These are phyloP conservation scores for Stylosanthes scabra DNA, from an alignment of 331 rosid species.

Conservation along the genomic window DNA sequence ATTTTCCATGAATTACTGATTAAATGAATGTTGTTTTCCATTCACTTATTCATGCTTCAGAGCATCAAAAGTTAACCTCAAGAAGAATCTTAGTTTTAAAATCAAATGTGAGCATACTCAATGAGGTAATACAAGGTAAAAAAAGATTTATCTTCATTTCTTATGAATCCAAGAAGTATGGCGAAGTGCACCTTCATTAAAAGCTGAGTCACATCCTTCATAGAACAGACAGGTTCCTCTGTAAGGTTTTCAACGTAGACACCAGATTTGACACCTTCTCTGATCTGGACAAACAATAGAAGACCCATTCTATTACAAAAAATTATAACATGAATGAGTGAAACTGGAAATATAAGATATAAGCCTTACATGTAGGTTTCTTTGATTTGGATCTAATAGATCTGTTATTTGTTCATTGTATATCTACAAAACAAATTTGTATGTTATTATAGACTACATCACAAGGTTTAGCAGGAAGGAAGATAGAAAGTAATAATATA, in stretches of 20 bases:
- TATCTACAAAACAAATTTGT: conserved; percentile 61
- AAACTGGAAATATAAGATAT: not conserved
- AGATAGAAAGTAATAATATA: conserved; percentile 31
- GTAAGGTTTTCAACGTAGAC: conserved; percentile 91
- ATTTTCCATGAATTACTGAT: conserved; percentile 11
- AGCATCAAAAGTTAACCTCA: conserved; percentile 15
- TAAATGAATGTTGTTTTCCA: conserved; percentile 3
- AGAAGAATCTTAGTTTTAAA: not conserved
- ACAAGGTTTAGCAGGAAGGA: conserved; percentile 29
- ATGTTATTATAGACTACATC: conserved; percentile 38
- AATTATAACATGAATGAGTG: conserved; percentile 7
- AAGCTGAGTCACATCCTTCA: conserved; percentile 72
- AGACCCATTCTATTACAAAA: conserved; percentile 31
- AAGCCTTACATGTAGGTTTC: conserved; percentile 79
- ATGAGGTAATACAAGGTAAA: conserved; percentile 12
- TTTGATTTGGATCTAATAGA: conserved; percentile 84
- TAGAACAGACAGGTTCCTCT: conserved; percentile 66
- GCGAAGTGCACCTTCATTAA: conserved; percentile 65
- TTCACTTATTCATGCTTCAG: conserved; percentile 23
- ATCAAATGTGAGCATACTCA: not conserved
- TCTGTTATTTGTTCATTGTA: conserved; percentile 98
- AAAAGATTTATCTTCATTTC: conserved; percentile 3
- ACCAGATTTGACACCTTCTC: conserved; percentile 98
- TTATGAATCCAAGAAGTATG: not conserved
- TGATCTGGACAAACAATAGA: conserved; percentile 59